Conservation (phyloP, 176 grass and related monocot species). For the Echinochloa phyllopogon region DNA sequence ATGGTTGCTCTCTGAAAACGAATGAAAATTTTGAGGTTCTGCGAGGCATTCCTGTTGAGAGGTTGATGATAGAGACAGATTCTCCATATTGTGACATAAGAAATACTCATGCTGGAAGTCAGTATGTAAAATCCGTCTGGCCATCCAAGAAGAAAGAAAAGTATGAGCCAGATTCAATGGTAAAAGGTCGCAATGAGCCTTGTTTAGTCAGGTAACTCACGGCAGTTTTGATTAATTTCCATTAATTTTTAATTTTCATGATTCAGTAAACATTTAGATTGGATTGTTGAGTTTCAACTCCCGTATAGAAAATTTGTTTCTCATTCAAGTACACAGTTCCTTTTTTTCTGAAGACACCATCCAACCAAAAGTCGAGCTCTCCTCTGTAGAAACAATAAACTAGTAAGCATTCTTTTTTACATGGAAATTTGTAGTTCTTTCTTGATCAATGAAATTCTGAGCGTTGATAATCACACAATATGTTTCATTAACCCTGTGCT, state of each 20-base stretch:
- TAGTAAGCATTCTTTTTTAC: not conserved
- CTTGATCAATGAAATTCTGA: slow-evolving; percentile 16
- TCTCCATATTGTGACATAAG: slow-evolving; percentile 96
- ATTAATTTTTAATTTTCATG: not conserved
- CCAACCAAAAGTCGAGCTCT: not conserved
- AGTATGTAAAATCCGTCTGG: slow-evolving; percentile 90
- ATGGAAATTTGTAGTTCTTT: slow-evolving; percentile 10
- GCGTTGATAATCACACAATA: not conserved
- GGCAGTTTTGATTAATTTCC: not conserved
- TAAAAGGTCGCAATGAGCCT: slow-evolving; percentile 92
- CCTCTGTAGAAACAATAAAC: not conserved
- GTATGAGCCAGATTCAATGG: slow-evolving; percentile 65
- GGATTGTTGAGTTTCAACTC: not conserved
- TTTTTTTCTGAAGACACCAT: slow-evolving; percentile 4
- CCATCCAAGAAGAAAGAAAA: slow-evolving; percentile 97
- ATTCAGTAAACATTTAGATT: not conserved
- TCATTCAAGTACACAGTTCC: slow-evolving; percentile 7
- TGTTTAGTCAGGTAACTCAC: slow-evolving; percentile 82
- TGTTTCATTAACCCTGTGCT: slow-evolving; percentile 11
- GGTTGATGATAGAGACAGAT: slow-evolving; percentile 97
- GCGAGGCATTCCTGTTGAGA: slow-evolving; percentile 74
- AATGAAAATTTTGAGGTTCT: slow-evolving; percentile 84
- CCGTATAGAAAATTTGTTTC: slow-evolving; percentile 1
- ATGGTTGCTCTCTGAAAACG: slow-evolving; percentile 90
- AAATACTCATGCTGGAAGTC: slow-evolving; percentile 86